Conservation (phyloP, 2,329 filamentous ascomycete species). For the Trichoderma gracile region DNA sequence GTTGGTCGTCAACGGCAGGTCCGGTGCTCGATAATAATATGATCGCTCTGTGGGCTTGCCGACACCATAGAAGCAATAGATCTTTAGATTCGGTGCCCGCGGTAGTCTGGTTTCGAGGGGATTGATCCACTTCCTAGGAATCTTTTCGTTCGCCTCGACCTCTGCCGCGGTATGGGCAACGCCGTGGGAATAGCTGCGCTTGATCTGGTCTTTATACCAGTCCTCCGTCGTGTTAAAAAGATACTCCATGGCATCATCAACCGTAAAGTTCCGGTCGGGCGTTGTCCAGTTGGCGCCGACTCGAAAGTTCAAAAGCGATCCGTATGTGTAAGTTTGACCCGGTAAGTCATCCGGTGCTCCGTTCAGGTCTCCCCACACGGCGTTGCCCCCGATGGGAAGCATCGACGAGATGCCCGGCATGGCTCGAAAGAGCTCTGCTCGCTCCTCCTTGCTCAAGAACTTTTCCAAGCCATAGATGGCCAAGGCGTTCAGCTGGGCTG, state of each 20-base stretch:
- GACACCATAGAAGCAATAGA: slow-evolving; percentile 96
- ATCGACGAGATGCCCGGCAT: slow-evolving; percentile 98
- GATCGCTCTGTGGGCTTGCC: slow-evolving; percentile 90
- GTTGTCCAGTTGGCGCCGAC: slow-evolving; percentile 62
- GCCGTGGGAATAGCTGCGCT: slow-evolving; percentile 80
- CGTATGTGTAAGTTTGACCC: slow-evolving; percentile 71
- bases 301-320: slow-evolving; percentile 83
- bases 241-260: slow-evolving; percentile 74
- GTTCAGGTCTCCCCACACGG: slow-evolving; percentile 87
- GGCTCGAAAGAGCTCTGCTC: slow-evolving; percentile 89
- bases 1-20: slow-evolving; percentile 63
- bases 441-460: slow-evolving; percentile 86
- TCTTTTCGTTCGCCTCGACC: slow-evolving; percentile 78
- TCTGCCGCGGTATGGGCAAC: slow-evolving; percentile 77
- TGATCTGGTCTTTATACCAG: slow-evolving; percentile 79
- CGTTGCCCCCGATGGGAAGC: slow-evolving; percentile 90
- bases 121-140: slow-evolving; percentile 87
- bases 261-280: slow-evolving; percentile 74
- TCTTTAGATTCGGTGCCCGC: slow-evolving; percentile 83
- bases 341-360: slow-evolving; percentile 86
- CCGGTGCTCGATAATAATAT: slow-evolving; percentile 80
- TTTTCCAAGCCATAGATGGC: slow-evolving; percentile 96
- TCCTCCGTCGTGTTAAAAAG: slow-evolving; percentile 75
- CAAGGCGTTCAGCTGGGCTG: slow-evolving; percentile 92
- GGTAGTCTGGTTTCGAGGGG: slow-evolving; percentile 87